phyloP scores from a whole-genome alignment of 139 green algal genomes.

The Picocystis salinarum region DNA sequence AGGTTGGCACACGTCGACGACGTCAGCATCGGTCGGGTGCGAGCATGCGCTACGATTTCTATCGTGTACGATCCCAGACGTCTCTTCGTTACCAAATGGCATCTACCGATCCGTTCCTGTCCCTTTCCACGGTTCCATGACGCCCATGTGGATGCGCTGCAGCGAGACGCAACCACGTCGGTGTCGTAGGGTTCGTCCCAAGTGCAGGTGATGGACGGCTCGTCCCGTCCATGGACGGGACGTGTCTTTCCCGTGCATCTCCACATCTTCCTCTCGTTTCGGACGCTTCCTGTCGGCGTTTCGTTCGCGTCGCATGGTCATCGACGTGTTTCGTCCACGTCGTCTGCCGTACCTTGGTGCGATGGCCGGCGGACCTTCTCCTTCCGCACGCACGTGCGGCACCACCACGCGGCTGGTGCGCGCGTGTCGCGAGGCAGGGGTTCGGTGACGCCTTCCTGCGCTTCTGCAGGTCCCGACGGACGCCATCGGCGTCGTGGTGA shows the following conservation, averaged over 20 bases:
- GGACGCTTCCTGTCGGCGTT: background rate
- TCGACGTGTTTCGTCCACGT: background rate
- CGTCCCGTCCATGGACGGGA: too few relatives aligned
- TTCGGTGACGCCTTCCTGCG: too few relatives aligned
- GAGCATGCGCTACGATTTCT: slow-evolving; percentile 30
- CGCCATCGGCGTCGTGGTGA: too few relatives aligned
- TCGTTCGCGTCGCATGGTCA: background rate
- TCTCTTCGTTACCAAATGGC: background rate
- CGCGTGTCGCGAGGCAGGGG: background rate
- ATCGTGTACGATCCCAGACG: background rate
- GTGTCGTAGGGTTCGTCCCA: too few relatives aligned
- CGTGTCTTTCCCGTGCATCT: background rate
- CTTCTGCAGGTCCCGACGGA: too few relatives aligned
- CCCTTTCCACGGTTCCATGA: background rate
- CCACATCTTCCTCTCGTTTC: background rate
- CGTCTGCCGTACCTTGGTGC: background rate
- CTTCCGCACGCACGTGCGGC: background rate
- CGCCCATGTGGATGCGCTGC: background rate
- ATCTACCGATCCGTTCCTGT: background rate
- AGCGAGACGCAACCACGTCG: too few relatives aligned
- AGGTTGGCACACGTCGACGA: too few relatives aligned
- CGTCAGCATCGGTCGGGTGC: too few relatives aligned
- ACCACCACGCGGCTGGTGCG: background rate
- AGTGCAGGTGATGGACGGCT: too few relatives aligned
- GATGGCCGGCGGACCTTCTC: background rate